A percentile compares a stretch with the other conserved stretches of the same genome.
These are phyloP conservation scores for Alternaria sp. DNA, from an alignment of 2,329 filamentous ascomycete species.

Conservation along the genomic window DNA sequence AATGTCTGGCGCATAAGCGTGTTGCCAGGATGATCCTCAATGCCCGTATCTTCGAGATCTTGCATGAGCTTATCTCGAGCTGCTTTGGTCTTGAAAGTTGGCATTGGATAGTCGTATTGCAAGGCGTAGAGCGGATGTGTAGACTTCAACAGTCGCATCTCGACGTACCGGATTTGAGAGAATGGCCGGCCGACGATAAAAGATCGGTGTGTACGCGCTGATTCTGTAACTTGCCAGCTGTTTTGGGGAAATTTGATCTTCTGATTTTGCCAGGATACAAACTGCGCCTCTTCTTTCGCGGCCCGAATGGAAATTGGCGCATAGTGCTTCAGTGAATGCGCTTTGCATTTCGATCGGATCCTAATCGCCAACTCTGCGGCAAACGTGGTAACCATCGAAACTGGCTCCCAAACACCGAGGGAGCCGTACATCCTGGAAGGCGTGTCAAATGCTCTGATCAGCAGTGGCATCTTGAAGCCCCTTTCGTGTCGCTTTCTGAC, in stretches of 20 bases:
- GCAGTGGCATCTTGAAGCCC: constrained; percentile 3
- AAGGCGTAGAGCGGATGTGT: neutral
- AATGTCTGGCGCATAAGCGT: neutral
- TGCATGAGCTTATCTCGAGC: neutral
- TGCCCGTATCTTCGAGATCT: neutral
- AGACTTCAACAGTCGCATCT: neutral
- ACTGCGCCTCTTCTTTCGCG: neutral
- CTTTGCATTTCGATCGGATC: neutral
- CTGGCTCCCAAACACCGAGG: neutral
- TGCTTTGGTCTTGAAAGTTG: neutral
- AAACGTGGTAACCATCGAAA: neutral
- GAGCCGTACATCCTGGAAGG: neutral
- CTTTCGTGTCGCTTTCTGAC: neutral
- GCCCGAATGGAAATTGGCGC: neutral
- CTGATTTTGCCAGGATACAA: neutral
- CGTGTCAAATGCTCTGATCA: neutral
- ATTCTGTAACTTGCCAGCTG: neutral
- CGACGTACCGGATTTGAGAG: neutral
- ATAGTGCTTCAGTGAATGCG: constrained; percentile 3
- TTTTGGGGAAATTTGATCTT: neutral
- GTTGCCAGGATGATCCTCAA: neutral
- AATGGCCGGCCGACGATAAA: constrained; percentile 1
- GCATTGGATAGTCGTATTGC: constrained; percentile 3
- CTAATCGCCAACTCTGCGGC: neutral
- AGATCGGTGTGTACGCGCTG: constrained; percentile 1